Conservation (phyloP, 148 eudicot genomes). For the Rhododendron henanense region DNA sequence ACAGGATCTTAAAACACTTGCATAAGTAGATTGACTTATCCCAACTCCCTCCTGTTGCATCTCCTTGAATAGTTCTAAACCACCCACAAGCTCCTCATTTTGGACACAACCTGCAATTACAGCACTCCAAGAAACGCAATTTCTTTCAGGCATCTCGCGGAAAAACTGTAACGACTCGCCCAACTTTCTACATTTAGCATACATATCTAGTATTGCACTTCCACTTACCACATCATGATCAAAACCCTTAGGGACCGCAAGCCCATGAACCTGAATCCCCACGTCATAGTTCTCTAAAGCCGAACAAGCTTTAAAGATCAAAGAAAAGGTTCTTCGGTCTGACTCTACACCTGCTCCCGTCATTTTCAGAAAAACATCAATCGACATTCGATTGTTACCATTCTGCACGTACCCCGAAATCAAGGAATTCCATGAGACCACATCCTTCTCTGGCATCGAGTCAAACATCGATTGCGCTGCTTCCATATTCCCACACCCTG, state of each 20-base stretch:
- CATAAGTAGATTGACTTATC: conserved; percentile 86
- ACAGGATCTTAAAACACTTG: conserved; percentile 81
- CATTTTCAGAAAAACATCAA: conserved; percentile 54
- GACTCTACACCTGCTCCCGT: conserved; percentile 32
- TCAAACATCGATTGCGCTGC: conserved; percentile 46
- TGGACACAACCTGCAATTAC: conserved; percentile 77
- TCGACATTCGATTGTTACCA: conserved; percentile 38
- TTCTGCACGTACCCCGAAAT: conserved; percentile 73
- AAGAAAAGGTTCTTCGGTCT: conserved; percentile 71
- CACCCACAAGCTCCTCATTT: conserved; percentile 48
- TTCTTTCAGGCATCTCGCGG: conserved; percentile 58
- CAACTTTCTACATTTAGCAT: conserved; percentile 71
- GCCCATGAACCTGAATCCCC: conserved; percentile 72
- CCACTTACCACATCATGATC: conserved; percentile 69
- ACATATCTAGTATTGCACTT: conserved; percentile 82
- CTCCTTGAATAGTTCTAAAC: conserved; percentile 61
- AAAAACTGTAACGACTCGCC: conserved; percentile 57
- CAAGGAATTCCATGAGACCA: conserved; percentile 81
- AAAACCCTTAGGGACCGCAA: conserved; percentile 61
- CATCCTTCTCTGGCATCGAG: conserved; percentile 65
- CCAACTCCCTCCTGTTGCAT: conserved; percentile 77
- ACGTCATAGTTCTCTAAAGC: conserved; percentile 37
- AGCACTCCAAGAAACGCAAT: conserved; percentile 94
- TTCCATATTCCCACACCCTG: conserved; percentile 42
- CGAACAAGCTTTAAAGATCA: conserved; percentile 66